Evolutionary conservation across 257 asterid species (phyloP).

Genomic region (Haberlea rhodopensis): DNA sequence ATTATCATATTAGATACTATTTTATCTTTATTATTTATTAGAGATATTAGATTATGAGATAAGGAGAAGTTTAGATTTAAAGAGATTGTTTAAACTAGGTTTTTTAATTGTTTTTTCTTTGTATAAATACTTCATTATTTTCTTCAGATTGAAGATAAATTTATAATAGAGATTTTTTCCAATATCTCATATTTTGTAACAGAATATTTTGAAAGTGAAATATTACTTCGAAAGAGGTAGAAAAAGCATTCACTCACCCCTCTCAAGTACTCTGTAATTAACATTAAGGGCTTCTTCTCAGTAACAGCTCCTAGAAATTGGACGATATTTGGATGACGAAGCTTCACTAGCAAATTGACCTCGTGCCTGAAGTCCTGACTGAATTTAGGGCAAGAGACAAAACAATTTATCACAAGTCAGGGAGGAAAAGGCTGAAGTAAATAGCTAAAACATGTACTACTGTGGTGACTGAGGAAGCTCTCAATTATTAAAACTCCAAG

Average conservation of each 20-base stretch:
- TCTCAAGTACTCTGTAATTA: constrained; percentile 88
- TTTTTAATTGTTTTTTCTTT: too few relatives aligned
- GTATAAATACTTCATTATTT: too few relatives aligned
- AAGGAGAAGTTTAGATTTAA: too few relatives aligned
- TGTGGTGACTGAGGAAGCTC: constrained; percentile 1
- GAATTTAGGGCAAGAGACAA: constrained; percentile 30
- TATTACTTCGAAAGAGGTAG: constrained; percentile 12
- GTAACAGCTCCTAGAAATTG: constrained; percentile 99
- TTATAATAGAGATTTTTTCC: too few relatives aligned
- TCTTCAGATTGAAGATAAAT: too few relatives aligned
- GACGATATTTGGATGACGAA: constrained; percentile 97
- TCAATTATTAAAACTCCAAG: constrained; percentile 12
- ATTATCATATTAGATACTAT: too few relatives aligned
- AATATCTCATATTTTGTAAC: too few relatives aligned
- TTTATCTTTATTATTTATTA: too few relatives aligned
- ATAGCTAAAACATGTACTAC: constrained; percentile 8
- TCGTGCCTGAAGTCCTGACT: constrained; percentile 99
- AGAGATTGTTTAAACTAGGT: too few relatives aligned
- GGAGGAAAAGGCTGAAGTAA: constrained; percentile 24
- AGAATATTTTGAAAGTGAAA: constrained; percentile 6
- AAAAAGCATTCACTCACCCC: constrained; percentile 68
- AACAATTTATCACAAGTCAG: constrained; percentile 9
- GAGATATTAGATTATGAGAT: too few relatives aligned
- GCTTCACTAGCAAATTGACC: constrained; percentile 96
- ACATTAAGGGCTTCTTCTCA: constrained; percentile 88